Evolutionary conservation across 331 rosid genomes (phyloP).

Genomic region (Erythrophleum ivorense): DNA sequence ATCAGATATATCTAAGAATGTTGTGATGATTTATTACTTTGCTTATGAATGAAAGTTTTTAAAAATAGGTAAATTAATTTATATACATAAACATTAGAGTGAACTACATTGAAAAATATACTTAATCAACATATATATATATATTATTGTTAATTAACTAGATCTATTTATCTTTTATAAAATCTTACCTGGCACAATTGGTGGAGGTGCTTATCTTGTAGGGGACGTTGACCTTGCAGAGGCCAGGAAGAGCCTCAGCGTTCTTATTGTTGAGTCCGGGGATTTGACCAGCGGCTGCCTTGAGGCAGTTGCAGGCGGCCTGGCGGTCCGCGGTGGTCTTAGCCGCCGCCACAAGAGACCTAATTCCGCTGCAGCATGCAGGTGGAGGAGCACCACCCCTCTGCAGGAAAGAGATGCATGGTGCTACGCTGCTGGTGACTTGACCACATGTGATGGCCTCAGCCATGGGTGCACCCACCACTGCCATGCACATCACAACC

Average conservation of each 20-base stretch:
- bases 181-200: conserved; percentile 37
- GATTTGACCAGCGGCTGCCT: background rate
- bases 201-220: conserved; percentile 65
- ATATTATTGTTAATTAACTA: no score
- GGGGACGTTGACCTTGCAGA: conserved; percentile 56
- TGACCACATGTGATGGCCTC: conserved; percentile 42
- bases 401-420: conserved; percentile 43
- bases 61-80: no score
- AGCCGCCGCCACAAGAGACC: conserved; percentile 9
- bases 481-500: conserved; percentile 41
- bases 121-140: no score
- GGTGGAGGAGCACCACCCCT: background rate
- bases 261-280: background rate
- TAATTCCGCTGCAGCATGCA: conserved; percentile 47
- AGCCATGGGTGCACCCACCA: conserved; percentile 42
- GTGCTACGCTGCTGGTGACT: background rate
- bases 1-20: no score
- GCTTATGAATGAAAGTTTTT: no score
- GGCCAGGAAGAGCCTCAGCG: conserved; percentile 43
- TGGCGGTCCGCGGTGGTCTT: conserved; percentile 47
- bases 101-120: no score
- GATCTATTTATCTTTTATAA: no score
- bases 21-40: no score
- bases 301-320: conserved; percentile 57
- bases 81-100: no score